phyloP scores from a whole-genome alignment of 495 filamentous ascomycete species.

The Neurospora hispaniola region DNA sequence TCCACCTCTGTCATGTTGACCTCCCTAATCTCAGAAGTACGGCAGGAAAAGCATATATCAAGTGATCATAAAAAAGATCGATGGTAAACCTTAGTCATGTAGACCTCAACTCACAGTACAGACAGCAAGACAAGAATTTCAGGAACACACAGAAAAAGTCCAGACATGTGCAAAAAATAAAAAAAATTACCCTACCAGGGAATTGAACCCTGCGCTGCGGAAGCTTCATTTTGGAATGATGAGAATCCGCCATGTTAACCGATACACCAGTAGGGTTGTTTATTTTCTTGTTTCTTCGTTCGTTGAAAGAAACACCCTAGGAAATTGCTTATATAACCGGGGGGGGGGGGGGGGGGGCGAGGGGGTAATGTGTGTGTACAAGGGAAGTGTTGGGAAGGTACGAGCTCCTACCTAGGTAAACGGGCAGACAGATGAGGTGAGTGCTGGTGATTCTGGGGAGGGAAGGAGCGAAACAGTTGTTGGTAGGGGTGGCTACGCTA shows the following conservation, averaged over 20 bases:
- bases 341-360: too few relatives aligned
- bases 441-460: too few relatives aligned
- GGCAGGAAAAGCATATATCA: too few relatives aligned
- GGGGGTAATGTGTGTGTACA: background rate
- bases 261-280: constrained; percentile 6
- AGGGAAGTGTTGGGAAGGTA: background rate
- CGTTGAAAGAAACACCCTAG: too few relatives aligned
- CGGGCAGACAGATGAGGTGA: background rate
- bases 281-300: background rate
- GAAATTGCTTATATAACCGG: too few relatives aligned
- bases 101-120: too few relatives aligned
- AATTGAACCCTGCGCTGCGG: constrained; percentile 6
- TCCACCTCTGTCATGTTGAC: too few relatives aligned
- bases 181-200: background rate
- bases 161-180: background rate
- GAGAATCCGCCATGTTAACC: constrained; percentile 12
- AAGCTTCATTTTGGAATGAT: background rate
- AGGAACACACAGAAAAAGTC: too few relatives aligned
- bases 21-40: too few relatives aligned
- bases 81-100: too few relatives aligned
- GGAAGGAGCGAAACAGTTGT: too few relatives aligned
- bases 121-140: background rate
- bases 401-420: background rate
- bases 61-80: too few relatives aligned
- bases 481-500: background rate